phyloP scores from a whole-genome alignment of 2,329 filamentous ascomycete genomes.

The Colletotrichum graminicola region DNA sequence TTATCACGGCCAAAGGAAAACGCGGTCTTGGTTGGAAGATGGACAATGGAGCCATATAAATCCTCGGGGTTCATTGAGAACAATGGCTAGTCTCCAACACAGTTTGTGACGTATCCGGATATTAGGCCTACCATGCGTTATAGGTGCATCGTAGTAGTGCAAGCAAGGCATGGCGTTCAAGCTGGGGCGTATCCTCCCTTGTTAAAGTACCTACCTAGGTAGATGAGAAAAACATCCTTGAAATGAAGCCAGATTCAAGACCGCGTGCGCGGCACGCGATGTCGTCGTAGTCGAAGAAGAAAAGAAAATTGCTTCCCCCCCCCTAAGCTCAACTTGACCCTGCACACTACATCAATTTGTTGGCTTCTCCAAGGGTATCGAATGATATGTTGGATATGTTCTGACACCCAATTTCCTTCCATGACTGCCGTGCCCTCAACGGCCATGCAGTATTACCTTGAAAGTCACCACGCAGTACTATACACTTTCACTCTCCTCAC shows the following conservation, averaged over 20 bases:
- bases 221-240: background rate
- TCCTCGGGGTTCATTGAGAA: background rate
- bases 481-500: background rate
- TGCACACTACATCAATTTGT: background rate
- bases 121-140: background rate
- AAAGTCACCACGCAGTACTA: background rate
- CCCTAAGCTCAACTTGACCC: background rate
- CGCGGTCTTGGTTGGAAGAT: background rate
- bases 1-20: background rate
- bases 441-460: background rate
- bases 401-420: constrained; percentile 1
- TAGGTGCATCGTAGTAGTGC: background rate
- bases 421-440: background rate
- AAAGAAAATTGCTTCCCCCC: background rate
- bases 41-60: background rate
- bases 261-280: background rate
- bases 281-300: background rate
- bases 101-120: background rate
- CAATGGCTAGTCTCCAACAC: background rate
- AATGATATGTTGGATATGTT: background rate
- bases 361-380: background rate
- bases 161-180: background rate
- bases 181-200: background rate
- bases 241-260: background rate
- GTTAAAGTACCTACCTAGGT: background rate